Evolutionary conservation across 2,329 filamentous ascomycete species (phyloP).

Genomic region (Magnaporthiopsis incrustans): DNA sequence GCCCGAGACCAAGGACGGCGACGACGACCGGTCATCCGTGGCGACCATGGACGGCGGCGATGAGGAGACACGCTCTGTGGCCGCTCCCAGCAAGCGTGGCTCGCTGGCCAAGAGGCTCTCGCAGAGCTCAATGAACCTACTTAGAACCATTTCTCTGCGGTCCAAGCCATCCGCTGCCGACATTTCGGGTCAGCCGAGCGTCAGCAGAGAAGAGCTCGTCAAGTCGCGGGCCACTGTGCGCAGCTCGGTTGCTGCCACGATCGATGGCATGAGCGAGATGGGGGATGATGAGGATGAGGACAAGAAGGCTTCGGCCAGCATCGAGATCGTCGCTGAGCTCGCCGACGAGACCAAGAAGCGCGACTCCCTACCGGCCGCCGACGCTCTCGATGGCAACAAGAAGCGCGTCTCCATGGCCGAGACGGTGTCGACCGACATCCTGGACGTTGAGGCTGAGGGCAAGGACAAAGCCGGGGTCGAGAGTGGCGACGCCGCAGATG

Average conservation of each 20-base stretch:
- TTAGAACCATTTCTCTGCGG: conserved; percentile 35
- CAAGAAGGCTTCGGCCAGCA: conserved; percentile 17
- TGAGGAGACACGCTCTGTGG: conserved; percentile 24
- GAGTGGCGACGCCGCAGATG: conserved; percentile 10
- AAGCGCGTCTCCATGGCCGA: conserved; percentile 17
- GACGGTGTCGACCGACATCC: conserved; percentile 20
- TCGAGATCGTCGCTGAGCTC: conserved; percentile 33
- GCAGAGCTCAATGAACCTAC: conserved; percentile 33
- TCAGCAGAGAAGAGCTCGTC: conserved; percentile 40
- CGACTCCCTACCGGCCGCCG: background rate
- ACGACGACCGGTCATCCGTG: conserved; percentile 55
- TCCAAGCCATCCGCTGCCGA: conserved; percentile 19
- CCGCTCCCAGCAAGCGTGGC: conserved; percentile 19
- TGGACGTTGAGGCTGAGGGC: conserved; percentile 11
- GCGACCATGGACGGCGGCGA: conserved; percentile 60
- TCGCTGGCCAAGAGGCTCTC: conserved; percentile 43
- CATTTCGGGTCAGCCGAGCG: conserved; percentile 15
- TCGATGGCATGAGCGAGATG: conserved; percentile 43
- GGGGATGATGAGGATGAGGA: conserved; percentile 21
- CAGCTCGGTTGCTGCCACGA: conserved; percentile 49
- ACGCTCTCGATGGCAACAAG: background rate
- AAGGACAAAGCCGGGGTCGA: conserved; percentile 13
- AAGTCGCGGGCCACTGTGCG: conserved; percentile 24
- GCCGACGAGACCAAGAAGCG: conserved; percentile 14
- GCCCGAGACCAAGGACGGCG: conserved; percentile 26